Percentiles rank a stretch among this genome's conserved stretches.
Evolutionary conservation across 805 yeast species (phyloP).

Genomic region (Kuraishia molischiana): DNA sequence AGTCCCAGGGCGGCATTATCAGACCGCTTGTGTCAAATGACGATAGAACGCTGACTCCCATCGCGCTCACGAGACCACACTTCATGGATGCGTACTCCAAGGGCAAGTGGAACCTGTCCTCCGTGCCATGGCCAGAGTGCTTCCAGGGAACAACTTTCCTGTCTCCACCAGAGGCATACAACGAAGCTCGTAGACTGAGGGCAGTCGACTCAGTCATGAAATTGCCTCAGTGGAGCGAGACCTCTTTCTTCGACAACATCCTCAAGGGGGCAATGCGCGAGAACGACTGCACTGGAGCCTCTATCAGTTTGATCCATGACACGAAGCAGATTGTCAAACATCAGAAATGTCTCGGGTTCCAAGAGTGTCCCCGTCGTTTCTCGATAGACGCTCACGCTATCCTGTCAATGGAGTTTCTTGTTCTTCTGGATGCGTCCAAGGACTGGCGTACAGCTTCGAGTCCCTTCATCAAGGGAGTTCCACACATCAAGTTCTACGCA

Average conservation of each 20-base stretch:
- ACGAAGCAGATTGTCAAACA: conserved; percentile 38
- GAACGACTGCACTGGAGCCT: conserved; percentile 40
- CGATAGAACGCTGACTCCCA: conserved; percentile 6
- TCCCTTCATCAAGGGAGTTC: conserved; percentile 56
- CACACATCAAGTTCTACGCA: conserved; percentile 50
- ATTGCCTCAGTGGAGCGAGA: conserved; percentile 40
- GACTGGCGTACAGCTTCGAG: conserved; percentile 64
- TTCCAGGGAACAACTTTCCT: conserved; percentile 35
- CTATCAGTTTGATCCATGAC: conserved; percentile 48
- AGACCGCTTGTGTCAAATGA: background rate
- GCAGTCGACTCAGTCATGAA: conserved; percentile 29
- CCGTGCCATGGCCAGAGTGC: conserved; percentile 46
- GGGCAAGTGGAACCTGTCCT: conserved; percentile 48
- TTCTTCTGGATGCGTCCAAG: conserved; percentile 45
- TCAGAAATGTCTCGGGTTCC: conserved; percentile 35
- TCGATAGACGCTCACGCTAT: conserved; percentile 66
- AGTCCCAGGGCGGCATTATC: background rate
- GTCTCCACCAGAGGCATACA: conserved; percentile 49
- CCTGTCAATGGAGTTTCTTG: conserved; percentile 43
- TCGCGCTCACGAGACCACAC: conserved; percentile 38
- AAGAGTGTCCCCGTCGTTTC: conserved; percentile 41
- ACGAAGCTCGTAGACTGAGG: conserved; percentile 35
- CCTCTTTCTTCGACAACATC: conserved; percentile 25
- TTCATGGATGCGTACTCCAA: conserved; percentile 46
- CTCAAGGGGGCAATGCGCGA: conserved; percentile 26